Evolutionary conservation across 768 basidiomycete species (phyloP).

Genomic region (Leccinum fibrillosum): DNA sequence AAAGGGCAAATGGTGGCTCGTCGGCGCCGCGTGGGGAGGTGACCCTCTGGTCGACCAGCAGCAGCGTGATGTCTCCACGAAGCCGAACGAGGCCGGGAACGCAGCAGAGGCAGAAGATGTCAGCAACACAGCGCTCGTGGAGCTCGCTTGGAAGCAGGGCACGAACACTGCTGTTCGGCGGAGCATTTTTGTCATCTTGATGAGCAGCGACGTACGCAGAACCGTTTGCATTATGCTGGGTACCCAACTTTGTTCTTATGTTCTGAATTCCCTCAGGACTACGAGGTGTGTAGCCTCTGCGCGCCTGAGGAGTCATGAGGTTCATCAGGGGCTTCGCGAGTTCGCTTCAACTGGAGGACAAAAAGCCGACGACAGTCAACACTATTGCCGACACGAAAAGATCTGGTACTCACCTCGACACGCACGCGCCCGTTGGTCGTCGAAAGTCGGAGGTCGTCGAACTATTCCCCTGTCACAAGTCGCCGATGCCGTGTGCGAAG

Average conservation of each 20-base stretch:
- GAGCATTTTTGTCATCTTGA: conserved; percentile 88
- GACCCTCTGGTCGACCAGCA: conserved; percentile 82
- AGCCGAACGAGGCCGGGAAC: conserved; percentile 22
- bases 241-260: neutral
- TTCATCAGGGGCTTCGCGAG: no score
- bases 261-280: conserved; percentile 60
- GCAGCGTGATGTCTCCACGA: conserved; percentile 34
- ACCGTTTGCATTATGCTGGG: neutral
- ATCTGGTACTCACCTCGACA: no score
- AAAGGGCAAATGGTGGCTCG: conserved; percentile 98
- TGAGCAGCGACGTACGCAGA: conserved; percentile 85
- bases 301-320: no score
- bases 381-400: no score
- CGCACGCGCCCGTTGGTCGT: no score
- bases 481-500: no score
- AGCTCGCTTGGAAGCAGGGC: conserved; percentile 89
- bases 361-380: no score
- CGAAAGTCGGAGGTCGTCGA: no score
- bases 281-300: no score
- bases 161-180: conserved; percentile 98
- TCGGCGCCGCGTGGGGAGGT: conserved; percentile 94
- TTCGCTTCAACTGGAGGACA: no score
- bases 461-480: no score
- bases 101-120: conserved; percentile 30
- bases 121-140: conserved; percentile 48